A percentile compares a stretch with the other conserved stretches of the same genome.
phyloP scores from a whole-genome alignment of 805 yeast species.

The Schwanniomyces vanrijiae region DNA sequence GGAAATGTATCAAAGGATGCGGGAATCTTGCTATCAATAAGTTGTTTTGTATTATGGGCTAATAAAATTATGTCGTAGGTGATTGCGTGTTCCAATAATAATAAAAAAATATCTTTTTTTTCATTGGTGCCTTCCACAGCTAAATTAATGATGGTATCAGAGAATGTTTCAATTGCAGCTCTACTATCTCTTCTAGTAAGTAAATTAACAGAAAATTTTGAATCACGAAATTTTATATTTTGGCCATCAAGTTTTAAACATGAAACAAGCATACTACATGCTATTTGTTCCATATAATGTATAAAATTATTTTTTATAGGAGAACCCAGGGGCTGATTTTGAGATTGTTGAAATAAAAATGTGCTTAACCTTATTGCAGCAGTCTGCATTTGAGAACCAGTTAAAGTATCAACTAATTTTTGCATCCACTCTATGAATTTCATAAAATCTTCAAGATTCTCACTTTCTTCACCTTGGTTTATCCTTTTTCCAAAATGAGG shows the following conservation, averaged over 20 bases:
- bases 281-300: not conserved
- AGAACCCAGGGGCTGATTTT: slow-evolving; percentile 8
- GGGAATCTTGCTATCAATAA: slow-evolving; percentile 20
- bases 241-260: slow-evolving; percentile 17
- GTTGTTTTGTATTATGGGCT: slow-evolving; percentile 23
- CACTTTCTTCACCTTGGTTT: slow-evolving; percentile 8
- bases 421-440: slow-evolving; percentile 60
- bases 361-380: slow-evolving; percentile 52
- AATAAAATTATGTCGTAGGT: slow-evolving; percentile 46
- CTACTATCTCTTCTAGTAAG: slow-evolving; percentile 49
- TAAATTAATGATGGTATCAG: slow-evolving; percentile 26
- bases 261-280: slow-evolving; percentile 10
- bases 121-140: slow-evolving; percentile 9
- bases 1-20: slow-evolving; percentile 34
- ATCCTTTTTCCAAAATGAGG: slow-evolving; percentile 46
- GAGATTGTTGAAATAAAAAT: slow-evolving; percentile 34
- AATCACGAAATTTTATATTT: slow-evolving; percentile 14
- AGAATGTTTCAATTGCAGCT: slow-evolving; percentile 45
- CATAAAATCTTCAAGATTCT: slow-evolving; percentile 26
- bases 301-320: not conserved
- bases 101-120: not conserved
- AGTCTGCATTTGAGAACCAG: slow-evolving; percentile 51
- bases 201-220: slow-evolving; percentile 33
- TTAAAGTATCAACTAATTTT: slow-evolving; percentile 43
- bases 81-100: slow-evolving; percentile 39